These are phyloP conservation scores for Leccinum longicurvipes DNA, from an alignment of 768 basidiomycete species.

Conservation along the genomic window DNA sequence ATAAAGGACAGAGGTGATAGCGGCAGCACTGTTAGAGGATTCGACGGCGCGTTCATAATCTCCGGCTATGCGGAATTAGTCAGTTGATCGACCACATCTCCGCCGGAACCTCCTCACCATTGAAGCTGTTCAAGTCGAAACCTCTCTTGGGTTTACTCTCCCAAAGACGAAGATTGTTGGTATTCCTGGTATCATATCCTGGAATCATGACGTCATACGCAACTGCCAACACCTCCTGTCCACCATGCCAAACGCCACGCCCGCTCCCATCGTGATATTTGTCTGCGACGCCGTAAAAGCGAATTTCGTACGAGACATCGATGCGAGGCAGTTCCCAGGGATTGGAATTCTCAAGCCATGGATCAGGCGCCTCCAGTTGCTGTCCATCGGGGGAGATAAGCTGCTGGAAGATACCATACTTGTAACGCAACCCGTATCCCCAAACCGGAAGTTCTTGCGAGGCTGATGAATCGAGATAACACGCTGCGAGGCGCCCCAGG, in stretches of 20 bases:
- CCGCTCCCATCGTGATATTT: conserved; percentile 55
- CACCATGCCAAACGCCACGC: conserved; percentile 77
- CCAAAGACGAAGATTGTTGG: conserved; percentile 87
- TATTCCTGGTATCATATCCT: conserved; percentile 73
- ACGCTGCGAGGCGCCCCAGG: conserved; percentile 92
- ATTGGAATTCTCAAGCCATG: conserved; percentile 86
- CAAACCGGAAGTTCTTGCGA: conserved; percentile 89
- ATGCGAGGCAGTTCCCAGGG: conserved; percentile 86
- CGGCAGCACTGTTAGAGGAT: conserved; percentile 84
- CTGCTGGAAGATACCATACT: conserved; percentile 95
- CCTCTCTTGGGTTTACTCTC: conserved; percentile 85
- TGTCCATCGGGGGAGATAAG: conserved; percentile 81
- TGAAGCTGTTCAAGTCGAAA: conserved; percentile 94
- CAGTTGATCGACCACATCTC: background rate
- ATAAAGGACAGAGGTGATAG: conserved; percentile 93
- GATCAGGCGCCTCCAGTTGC: conserved; percentile 89
- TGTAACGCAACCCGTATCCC: conserved; percentile 93
- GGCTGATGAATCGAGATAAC: conserved; percentile 92
- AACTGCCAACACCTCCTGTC: conserved; percentile 89
- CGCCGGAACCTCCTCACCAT: conserved; percentile 47
- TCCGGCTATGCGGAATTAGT: conserved; percentile 53
- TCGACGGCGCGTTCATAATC: conserved; percentile 91
- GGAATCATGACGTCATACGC: conserved; percentile 97
- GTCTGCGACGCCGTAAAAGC: conserved; percentile 87
- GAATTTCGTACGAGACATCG: conserved; percentile 80